phyloP scores from a whole-genome alignment of 192 early-diverging fungal genomes.

The Borealophlyctis nickersoniae region DNA sequence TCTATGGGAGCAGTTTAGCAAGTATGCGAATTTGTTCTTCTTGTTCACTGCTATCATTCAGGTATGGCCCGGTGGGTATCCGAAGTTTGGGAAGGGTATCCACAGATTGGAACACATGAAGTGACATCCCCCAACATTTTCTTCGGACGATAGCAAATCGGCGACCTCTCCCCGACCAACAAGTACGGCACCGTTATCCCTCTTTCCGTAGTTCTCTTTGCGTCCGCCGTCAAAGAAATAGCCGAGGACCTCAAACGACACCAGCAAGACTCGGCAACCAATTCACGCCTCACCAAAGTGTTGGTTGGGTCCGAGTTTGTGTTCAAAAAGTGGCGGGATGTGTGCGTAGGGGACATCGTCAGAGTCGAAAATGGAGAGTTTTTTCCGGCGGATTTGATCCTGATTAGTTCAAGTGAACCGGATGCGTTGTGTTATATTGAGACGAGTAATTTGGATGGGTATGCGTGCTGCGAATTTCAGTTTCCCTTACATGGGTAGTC shows the following conservation, averaged over 20 bases:
- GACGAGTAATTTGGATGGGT: constrained; percentile 96
- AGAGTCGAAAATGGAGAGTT: constrained; percentile 82
- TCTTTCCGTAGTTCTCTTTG: constrained; percentile 79
- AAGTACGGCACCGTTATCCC: constrained; percentile 81
- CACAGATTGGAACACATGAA: neutral
- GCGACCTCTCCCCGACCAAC: constrained; percentile 89
- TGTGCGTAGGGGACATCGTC: constrained; percentile 91
- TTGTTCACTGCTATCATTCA: constrained; percentile 95
- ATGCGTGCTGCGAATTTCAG: constrained; percentile 15
- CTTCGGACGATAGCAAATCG: constrained; percentile 73
- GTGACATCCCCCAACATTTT: neutral
- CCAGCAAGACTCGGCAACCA: constrained; percentile 43
- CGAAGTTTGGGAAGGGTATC: too few relatives aligned
- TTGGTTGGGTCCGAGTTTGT: constrained; percentile 60
- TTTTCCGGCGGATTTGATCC: constrained; percentile 88
- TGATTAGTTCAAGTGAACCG: constrained; percentile 89
- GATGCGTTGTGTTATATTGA: constrained; percentile 97
- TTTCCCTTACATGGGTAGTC: neutral
- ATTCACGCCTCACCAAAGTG: constrained; percentile 40
- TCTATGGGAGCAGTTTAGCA: constrained; percentile 94
- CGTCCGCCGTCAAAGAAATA: constrained; percentile 91
- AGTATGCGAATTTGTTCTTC: constrained; percentile 99
- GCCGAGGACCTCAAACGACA: constrained; percentile 73
- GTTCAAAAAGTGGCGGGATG: constrained; percentile 70
- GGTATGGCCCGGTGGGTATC: constrained; percentile 48